phyloP scores from a whole-genome alignment of 148 eudicot species.

The Bassia scoparia region DNA sequence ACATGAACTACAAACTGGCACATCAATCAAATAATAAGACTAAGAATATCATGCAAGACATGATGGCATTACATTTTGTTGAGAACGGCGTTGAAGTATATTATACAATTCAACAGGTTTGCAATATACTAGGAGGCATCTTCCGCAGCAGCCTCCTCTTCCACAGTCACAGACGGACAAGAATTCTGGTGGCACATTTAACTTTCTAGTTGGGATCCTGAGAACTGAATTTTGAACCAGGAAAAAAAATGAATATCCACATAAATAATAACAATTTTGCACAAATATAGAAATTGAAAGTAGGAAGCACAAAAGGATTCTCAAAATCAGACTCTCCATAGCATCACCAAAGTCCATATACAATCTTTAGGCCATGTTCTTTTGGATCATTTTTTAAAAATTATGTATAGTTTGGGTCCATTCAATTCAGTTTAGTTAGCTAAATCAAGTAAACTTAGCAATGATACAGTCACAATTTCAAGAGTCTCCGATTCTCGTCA shows the following conservation, averaged over 20 bases:
- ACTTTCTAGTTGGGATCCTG: slow-evolving; percentile 10
- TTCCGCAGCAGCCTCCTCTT: slow-evolving; percentile 69
- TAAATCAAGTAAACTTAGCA: no score
- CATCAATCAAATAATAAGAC: not conserved
- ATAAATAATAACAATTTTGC: not conserved
- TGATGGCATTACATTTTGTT: slow-evolving; percentile 48
- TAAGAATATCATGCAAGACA: not conserved
- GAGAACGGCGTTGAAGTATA: slow-evolving; percentile 83
- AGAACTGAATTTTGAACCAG: not conserved
- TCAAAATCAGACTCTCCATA: not conserved
- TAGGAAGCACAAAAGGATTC: not conserved
- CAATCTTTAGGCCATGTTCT: not conserved
- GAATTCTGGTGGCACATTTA: slow-evolving; percentile 83
- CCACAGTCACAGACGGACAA: slow-evolving; percentile 57
- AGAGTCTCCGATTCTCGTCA: no score
- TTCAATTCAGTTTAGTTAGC: no score
- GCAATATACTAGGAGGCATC: slow-evolving; percentile 80
- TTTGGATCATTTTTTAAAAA: no score
- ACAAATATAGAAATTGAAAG: not conserved
- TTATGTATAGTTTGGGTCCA: no score
- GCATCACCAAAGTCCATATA: not conserved
- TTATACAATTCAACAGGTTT: slow-evolving; percentile 95
- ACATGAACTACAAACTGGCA: not conserved
- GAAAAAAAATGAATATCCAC: slow-evolving; percentile 7
- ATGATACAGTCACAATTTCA: no score